Evolutionary conservation across 768 basidiomycete species (phyloP), one percentile per base, ranked within the genome.

Genomic region (Termitomyces sp.): DNA sequence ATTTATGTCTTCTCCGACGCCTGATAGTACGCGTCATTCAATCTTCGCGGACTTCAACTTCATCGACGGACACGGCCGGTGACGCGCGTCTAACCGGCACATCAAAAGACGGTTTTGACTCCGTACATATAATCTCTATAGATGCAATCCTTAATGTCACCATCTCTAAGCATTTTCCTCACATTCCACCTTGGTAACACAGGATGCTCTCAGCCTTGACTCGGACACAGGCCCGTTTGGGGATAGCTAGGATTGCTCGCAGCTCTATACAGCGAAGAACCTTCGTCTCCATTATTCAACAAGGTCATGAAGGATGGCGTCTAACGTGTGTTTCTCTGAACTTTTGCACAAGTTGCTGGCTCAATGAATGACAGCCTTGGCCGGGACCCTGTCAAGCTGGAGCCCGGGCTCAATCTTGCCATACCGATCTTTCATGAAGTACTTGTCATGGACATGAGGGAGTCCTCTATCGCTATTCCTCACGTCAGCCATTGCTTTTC

Each of bases 261-360:
- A 46, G 18, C 18, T 40, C 35, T 9, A 38, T 36, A 20, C 57
- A 35, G 43, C 63, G 64, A 12, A 67, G 79, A 50, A 70, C 60
- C 24, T 72, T 82, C 54, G 54, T 82, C n/a, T 80, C 79, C 1
- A 75, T 83, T 50, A 76, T 82, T 45, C 68, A 78, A 47, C 81
- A 82, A 68, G 80, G 80, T 5, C 72, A 76, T 56, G 80, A 83
- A 64, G 81, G 75, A 45, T 83, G 80, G 79, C 70, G 80, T 14
- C 66, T 83, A 26, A 76, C 69, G 77, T 77, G 45, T 43, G 68
- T 57, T 50, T 42, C 47, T 26, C 26, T 35, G 13, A 24, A 35
- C 24, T 22, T 20, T 47, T 28, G 32, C 26, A 33, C 24, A 12
- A 14, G 14, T 26, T 35, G 9, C 7, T 32, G 32, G 43, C n/a